Evolutionary conservation across 129 eudicot species (phyloP).

Genomic region (Pittosporum tobira): DNA sequence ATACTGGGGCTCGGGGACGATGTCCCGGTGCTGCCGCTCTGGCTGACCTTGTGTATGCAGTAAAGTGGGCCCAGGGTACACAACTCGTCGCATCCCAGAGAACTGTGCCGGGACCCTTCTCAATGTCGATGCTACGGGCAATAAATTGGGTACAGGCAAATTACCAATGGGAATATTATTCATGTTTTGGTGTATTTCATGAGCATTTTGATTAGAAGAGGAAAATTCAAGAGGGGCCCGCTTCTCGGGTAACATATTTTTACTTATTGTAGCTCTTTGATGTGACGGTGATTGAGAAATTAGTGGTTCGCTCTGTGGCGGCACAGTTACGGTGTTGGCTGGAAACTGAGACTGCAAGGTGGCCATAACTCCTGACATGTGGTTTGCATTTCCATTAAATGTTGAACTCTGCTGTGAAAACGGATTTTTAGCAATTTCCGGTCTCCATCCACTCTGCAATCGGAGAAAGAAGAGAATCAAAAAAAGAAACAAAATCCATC

Average conservation of each 20-base stretch:
- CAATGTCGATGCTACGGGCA: slow-evolving; percentile 9
- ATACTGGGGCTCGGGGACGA: slow-evolving; percentile 20
- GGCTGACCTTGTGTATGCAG: slow-evolving; percentile 7
- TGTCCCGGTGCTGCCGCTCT: slow-evolving; percentile 10
- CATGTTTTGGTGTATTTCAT: slow-evolving; percentile 20
- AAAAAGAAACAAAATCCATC: slow-evolving; percentile 9
- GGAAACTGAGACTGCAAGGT: slow-evolving; percentile 7
- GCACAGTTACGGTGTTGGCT: slow-evolving; percentile 12
- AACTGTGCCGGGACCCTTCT: not conserved
- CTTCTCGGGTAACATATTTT: slow-evolving; percentile 1
- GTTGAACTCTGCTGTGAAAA: slow-evolving; percentile 44
- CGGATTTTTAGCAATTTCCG: slow-evolving; percentile 46
- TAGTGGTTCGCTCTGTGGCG: slow-evolving; percentile 7
- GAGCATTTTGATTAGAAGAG: not conserved
- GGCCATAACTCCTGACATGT: slow-evolving; percentile 16
- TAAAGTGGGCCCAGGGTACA: not conserved
- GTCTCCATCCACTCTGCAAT: slow-evolving; percentile 67
- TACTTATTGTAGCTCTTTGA: slow-evolving; percentile 13
- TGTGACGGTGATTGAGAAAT: slow-evolving; percentile 9
- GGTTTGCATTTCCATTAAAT: slow-evolving; percentile 25
- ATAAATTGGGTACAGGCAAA: slow-evolving; percentile 6
- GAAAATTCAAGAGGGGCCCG: slow-evolving; percentile 13
- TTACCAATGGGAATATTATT: slow-evolving; percentile 16
- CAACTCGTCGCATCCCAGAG: not conserved
- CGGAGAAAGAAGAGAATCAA: slow-evolving; percentile 11